A percentile compares a stretch with the other conserved stretches of the same genome.
Evolutionary conservation across 805 yeast species (phyloP).

Genomic region (Cyberlindnera bimundalis): DNA sequence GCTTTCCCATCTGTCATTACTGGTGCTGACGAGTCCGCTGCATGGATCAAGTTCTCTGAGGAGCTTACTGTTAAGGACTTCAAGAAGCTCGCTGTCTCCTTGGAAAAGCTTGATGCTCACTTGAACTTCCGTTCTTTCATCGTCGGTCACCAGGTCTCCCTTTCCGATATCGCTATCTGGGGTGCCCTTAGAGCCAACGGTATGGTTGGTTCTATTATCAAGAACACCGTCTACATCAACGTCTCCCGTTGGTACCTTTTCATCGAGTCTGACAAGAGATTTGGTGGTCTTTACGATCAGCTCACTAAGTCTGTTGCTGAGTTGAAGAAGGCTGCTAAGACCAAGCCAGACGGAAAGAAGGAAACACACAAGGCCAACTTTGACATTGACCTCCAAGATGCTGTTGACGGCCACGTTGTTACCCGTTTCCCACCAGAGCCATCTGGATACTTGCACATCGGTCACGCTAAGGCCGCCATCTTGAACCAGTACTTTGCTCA

Average conservation of each 20-base stretch:
- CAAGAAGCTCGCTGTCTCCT: slow-evolving; percentile 72
- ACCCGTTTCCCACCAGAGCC: slow-evolving; percentile 99
- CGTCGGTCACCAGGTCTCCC: slow-evolving; percentile 59
- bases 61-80: slow-evolving; percentile 81
- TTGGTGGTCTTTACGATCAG: slow-evolving; percentile 66
- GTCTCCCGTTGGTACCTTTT: slow-evolving; percentile 91
- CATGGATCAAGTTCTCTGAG: slow-evolving; percentile 67
- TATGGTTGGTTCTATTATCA: slow-evolving; percentile 85
- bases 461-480: slow-evolving; percentile 98
- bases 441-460: slow-evolving; percentile 97
- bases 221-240: slow-evolving; percentile 79
- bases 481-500: slow-evolving; percentile 96
- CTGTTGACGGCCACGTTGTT: slow-evolving; percentile 91
- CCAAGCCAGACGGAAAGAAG: slow-evolving; percentile 45
- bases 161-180: slow-evolving; percentile 89
- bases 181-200: slow-evolving; percentile 92
- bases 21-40: slow-evolving; percentile 37
- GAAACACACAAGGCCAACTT: slow-evolving; percentile 92
- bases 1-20: slow-evolving; percentile 46
- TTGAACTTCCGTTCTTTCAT: slow-evolving; percentile 82
- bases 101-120: slow-evolving; percentile 79
- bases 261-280: slow-evolving; percentile 61
- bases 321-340: slow-evolving; percentile 64
- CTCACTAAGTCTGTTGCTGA: slow-evolving; percentile 70
- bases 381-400: slow-evolving; percentile 89